Conservation (phyloP, 441 rosid species). For the Populus trichocarpa region DNA sequence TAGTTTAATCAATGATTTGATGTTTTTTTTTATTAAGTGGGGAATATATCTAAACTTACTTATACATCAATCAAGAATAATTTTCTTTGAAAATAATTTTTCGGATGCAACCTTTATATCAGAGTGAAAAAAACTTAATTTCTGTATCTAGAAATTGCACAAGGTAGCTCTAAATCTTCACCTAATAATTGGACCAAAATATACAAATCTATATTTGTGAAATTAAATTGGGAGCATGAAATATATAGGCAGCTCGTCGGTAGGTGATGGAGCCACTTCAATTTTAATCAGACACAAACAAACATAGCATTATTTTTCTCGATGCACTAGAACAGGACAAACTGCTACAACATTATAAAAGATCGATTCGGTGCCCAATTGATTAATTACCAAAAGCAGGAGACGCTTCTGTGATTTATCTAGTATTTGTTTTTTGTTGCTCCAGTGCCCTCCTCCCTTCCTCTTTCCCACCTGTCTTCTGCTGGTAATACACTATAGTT, state of each 20-base stretch:
- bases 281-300: background rate
- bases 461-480: slow-evolving; percentile 30
- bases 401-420: background rate
- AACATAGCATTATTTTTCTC: slow-evolving; percentile 4
- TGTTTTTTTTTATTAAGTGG: too few relatives aligned
- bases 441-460: slow-evolving; percentile 13
- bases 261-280: slow-evolving; percentile 13
- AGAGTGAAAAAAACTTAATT: too few relatives aligned
- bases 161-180: too few relatives aligned
- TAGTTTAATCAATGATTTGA: too few relatives aligned
- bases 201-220: background rate
- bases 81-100: too few relatives aligned
- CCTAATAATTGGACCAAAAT: background rate
- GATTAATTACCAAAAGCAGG: background rate
- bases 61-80: too few relatives aligned
- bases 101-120: too few relatives aligned
- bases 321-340: background rate
- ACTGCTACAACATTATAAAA: background rate
- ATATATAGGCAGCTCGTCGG: background rate
- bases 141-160: too few relatives aligned
- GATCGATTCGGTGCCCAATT: background rate
- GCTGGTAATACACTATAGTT: slow-evolving; percentile 17
- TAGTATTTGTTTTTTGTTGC: slow-evolving; percentile 2
- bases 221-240: slow-evolving; percentile 1
- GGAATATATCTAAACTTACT: too few relatives aligned